Evolutionary conservation across 2,329 filamentous ascomycete species (phyloP).

Genomic region (Cercospora sojina): DNA sequence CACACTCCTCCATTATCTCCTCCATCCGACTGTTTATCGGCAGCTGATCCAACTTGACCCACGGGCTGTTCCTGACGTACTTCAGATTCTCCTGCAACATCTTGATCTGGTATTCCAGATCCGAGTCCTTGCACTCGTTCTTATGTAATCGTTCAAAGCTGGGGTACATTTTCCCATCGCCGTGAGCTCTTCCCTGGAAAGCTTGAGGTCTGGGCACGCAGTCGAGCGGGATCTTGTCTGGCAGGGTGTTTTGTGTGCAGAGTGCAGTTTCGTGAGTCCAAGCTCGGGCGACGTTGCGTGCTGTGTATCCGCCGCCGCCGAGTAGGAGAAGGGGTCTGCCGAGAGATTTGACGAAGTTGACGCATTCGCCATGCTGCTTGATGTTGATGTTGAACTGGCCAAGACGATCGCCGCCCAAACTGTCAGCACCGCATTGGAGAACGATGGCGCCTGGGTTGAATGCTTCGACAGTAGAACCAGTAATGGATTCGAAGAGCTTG

Average conservation of each 20-base stretch:
- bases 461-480: constrained; percentile 72
- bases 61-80: constrained; percentile 81
- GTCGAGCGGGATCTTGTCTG: constrained; percentile 66
- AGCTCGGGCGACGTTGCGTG: constrained; percentile 89
- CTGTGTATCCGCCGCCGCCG: constrained; percentile 93
- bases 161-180: constrained; percentile 70
- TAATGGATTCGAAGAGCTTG: constrained; percentile 77
- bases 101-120: constrained; percentile 56
- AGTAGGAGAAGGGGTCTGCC: constrained; percentile 82
- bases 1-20: constrained; percentile 64
- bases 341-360: constrained; percentile 81
- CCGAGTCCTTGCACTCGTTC: constrained; percentile 73
- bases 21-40: constrained; percentile 66
- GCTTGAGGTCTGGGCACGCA: constrained; percentile 84
- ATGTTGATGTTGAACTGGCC: constrained; percentile 97
- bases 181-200: constrained; percentile 75
- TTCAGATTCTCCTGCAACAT: constrained; percentile 67
- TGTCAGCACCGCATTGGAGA: constrained; percentile 93
- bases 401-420: constrained; percentile 85
- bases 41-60: constrained; percentile 78
- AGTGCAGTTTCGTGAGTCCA: constrained; percentile 97
- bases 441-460: constrained; percentile 92
- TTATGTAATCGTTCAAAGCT: constrained; percentile 67
- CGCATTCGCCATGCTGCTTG: constrained; percentile 86
- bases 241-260: constrained; percentile 72